phyloP scores from a whole-genome alignment of 352 stramenopile genomes.

The Globisporangium spinosum region DNA sequence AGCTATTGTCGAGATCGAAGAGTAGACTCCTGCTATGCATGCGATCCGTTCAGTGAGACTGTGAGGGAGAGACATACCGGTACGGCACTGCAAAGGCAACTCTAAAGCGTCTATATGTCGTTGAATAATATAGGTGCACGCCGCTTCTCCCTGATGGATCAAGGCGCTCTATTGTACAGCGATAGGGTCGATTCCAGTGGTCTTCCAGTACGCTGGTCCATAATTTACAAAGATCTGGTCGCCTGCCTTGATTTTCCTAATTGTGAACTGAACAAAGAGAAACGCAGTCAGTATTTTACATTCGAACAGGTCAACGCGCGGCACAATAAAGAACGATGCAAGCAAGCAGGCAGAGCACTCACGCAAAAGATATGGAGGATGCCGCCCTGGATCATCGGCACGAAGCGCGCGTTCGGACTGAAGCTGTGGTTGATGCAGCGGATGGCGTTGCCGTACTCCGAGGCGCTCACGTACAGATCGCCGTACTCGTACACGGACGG shows the following conservation, averaged over 20 bases:
- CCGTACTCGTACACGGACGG: constrained; percentile 64
- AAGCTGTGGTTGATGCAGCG: constrained; percentile 78
- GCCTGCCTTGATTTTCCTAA: constrained; percentile 31
- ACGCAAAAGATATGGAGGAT: constrained; percentile 79
- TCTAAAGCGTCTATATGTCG: constrained; percentile 12
- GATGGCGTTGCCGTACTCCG: constrained; percentile 72
- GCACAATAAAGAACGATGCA: not conserved
- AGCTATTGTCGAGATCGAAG: constrained; percentile 90
- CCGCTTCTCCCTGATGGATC: constrained; percentile 1
- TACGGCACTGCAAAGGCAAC: constrained; percentile 1
- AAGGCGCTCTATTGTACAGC: constrained; percentile 28
- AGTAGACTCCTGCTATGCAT: not conserved
- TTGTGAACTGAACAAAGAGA: constrained; percentile 47
- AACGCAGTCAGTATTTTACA: not conserved
- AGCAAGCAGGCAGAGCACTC: constrained; percentile 22
- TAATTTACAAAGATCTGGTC: constrained; percentile 82
- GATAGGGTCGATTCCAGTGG: constrained; percentile 47
- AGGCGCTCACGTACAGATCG: constrained; percentile 63
- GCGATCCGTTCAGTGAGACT: too few relatives aligned
- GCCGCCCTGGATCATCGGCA: constrained; percentile 57
- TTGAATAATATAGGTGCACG: constrained; percentile 9
- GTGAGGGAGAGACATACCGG: not conserved
- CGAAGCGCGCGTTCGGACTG: constrained; percentile 54
- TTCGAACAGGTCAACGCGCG: not conserved
- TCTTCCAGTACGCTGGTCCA: constrained; percentile 62